Base-by-base conservation (phyloP, 2,329 filamentous ascomycete species). In the Trichoderma lentiforme region DNA sequence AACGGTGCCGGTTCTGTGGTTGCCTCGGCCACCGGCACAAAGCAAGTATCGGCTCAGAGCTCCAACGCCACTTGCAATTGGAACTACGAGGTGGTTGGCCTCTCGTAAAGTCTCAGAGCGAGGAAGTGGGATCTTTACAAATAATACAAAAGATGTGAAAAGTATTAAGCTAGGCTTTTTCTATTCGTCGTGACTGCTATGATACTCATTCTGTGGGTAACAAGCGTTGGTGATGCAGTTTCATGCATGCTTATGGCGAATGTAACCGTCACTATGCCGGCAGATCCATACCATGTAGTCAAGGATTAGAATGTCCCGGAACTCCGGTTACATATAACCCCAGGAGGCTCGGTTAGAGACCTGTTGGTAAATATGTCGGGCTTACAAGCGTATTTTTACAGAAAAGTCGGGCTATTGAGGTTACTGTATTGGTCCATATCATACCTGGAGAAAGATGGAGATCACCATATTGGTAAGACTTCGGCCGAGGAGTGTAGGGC, bases 1-100 rank as follows among this genome's bases (percentile, higher is more conserved):
- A 70, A 70, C 15, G 36, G 39, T 12, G 67, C 67, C 8, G 57
- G 67, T 6, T 47, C 57, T 15, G 57, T 70, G 18, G 39, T 70
- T 70, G 67, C 67, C 21, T 47, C 66, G 15, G 66, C 66, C 26
- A 69, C 66, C 5, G 66, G 66, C n/a, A 69, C 66, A 21, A 69
- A 69, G 56, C 66, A 61, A 14, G 66, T 69, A 21, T 14, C 53
- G 3, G 56, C 66, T 5, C 56, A 69, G 66, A 69, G 66, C 14
- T 57, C 66, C 26, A 69, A 61, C n/a, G 24, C 66, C 1, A 60
- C 53, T 12, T 69, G 66, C n/a, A 69, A 69, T 14, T 69, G 66
- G 66, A 69, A 69, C 6, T 69, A 69, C 4, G 66, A 69, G 36
- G 66, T 69, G 2, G 66, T 69, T 18, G 66, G 66, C 9, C 56